Evolutionary conservation across 2,329 filamentous ascomycete species (phyloP).

Genomic region (Phaeosphaeriaceae sp.): DNA sequence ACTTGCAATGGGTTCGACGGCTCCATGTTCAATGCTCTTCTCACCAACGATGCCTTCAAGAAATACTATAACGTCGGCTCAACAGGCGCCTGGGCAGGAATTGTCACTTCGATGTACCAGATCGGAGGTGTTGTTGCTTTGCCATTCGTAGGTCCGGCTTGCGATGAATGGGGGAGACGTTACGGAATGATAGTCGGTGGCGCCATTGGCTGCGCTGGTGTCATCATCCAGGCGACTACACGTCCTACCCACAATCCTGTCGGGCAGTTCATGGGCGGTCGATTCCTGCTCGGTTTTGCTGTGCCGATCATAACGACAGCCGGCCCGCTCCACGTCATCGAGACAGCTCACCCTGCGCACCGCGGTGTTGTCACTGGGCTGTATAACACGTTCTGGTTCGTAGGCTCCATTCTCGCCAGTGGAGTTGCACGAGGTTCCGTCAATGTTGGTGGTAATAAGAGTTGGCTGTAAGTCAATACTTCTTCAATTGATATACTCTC

Average conservation of each 20-base stretch:
- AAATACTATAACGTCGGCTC: constrained; percentile 51
- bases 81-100: constrained; percentile 53
- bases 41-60: constrained; percentile 54
- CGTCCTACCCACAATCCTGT: constrained; percentile 46
- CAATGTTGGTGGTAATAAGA: constrained; percentile 21
- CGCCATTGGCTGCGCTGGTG: constrained; percentile 57
- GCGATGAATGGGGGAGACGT: constrained; percentile 52
- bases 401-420: constrained; percentile 43
- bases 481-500: too few species aligned
- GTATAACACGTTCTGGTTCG: constrained; percentile 55
- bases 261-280: constrained; percentile 62
- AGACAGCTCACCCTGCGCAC: constrained; percentile 66
- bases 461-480: too few species aligned
- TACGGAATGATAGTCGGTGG: constrained; percentile 62
- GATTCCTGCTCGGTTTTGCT: constrained; percentile 67
- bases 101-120: constrained; percentile 57
- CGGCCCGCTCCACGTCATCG: constrained; percentile 66
- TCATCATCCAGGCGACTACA: constrained; percentile 57
- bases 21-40: constrained; percentile 61
- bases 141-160: constrained; percentile 55
- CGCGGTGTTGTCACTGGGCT: constrained; percentile 57
- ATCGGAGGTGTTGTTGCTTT: constrained; percentile 56
- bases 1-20: constrained; percentile 67
- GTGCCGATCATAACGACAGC: constrained; percentile 63
- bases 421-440: constrained; percentile 32